phyloP scores from a whole-genome alignment of 495 filamentous ascomycete species.

The Xylaria longipes region DNA sequence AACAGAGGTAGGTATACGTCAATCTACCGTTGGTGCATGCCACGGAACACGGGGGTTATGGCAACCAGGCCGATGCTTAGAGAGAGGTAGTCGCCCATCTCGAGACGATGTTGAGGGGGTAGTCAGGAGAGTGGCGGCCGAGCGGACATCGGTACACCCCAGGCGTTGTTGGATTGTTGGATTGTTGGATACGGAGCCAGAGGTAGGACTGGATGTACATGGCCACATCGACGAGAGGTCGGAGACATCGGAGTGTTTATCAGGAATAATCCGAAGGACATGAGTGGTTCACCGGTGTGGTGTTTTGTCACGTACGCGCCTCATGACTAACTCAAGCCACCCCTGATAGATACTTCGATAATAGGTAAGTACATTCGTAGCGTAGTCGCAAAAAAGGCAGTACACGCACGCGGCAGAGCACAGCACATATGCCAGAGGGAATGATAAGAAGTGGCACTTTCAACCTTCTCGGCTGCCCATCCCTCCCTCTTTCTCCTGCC shows the following conservation, averaged over 20 bases:
- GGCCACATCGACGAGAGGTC: constrained; percentile 4
- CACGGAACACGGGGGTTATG: neutral
- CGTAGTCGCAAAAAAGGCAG: constrained; percentile 5
- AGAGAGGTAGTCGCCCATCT: neutral
- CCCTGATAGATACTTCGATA: constrained; percentile 13
- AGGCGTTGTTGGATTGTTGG: constrained; percentile 5
- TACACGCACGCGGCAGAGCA: neutral
- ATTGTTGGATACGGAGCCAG: neutral
- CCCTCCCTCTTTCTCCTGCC: constrained; percentile 4
- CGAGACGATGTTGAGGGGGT: neutral
- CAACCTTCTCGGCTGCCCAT: constrained; percentile 5
- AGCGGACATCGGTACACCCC: neutral
- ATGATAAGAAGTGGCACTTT: constrained; percentile 16
- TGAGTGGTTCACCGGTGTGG: constrained; percentile 1
- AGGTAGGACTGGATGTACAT: neutral
- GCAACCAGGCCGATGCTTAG: neutral
- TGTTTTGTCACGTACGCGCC: constrained; percentile 13
- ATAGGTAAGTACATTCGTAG: constrained; percentile 2
- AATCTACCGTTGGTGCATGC: neutral
- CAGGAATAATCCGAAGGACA: constrained; percentile 12
- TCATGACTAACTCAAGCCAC: neutral
- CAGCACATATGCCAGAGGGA: constrained; percentile 4
- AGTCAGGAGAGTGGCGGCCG: constrained; percentile 1
- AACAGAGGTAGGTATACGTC: neutral
- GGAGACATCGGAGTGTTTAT: constrained; percentile 15